A percentile compares a stretch with the other conserved stretches of the same genome.
These are phyloP conservation scores for Penicillium paradoxum DNA, from an alignment of 495 filamentous ascomycete genomes.

Conservation along the genomic window DNA sequence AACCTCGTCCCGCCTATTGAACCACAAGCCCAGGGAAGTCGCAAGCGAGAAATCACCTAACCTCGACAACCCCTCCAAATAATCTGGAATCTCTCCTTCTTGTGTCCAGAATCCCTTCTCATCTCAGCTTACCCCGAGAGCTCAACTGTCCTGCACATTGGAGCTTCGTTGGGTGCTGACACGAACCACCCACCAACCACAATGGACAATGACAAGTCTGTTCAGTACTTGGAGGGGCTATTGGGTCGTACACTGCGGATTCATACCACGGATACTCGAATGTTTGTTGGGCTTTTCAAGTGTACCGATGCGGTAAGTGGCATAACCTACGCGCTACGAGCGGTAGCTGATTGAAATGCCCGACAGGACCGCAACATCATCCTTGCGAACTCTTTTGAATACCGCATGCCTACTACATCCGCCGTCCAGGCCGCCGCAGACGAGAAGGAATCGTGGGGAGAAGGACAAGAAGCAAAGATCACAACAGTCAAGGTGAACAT, in stretches of 20 bases:
- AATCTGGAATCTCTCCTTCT: neutral
- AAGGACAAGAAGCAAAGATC: conserved; percentile 20
- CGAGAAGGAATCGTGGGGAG: conserved; percentile 19
- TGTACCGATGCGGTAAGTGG: conserved; percentile 80
- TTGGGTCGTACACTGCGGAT: conserved; percentile 61
- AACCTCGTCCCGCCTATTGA: too few species aligned
- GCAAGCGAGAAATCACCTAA: neutral
- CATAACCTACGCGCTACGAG: neutral
- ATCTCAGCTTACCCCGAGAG: neutral
- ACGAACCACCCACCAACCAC: conserved; percentile 6
- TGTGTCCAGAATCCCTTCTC: neutral
- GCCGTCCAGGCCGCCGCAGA: conserved; percentile 39
- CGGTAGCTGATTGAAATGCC: conserved; percentile 2
- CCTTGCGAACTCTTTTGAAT: conserved; percentile 79
- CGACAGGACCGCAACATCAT: conserved; percentile 76
- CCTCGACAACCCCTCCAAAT: neutral
- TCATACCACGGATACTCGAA: conserved; percentile 74
- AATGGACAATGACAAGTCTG: conserved; percentile 41
- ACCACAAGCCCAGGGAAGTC: too few species aligned
- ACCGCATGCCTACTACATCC: conserved; percentile 62
- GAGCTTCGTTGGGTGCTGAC: conserved; percentile 23
- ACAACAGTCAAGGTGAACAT: conserved; percentile 57
- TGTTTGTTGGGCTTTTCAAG: conserved; percentile 88
- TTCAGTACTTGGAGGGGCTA: conserved; percentile 43
- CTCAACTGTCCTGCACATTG: conserved; percentile 1